These are phyloP conservation scores for Abrus pulchellus DNA, from an alignment of 306 rosid species.

Conservation along the genomic window DNA sequence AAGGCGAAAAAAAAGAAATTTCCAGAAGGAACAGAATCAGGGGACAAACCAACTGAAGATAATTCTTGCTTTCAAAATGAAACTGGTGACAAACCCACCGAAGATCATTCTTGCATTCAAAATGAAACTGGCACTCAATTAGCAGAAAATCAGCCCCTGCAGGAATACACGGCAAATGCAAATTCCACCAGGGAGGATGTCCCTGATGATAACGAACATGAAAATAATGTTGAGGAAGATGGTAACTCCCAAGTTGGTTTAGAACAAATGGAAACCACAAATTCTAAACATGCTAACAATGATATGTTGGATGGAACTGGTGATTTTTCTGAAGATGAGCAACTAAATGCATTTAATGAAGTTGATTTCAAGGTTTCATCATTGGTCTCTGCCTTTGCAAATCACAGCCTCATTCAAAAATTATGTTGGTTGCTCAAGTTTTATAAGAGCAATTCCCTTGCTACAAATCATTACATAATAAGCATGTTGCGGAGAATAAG, in stretches of 20 bases:
- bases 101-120: conserved; percentile 56
- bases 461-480: conserved; percentile 83
- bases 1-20: conserved; percentile 65
- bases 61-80: conserved; percentile 56
- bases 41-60: conserved; percentile 55
- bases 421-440: conserved; percentile 96
- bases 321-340: conserved; percentile 82
- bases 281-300: conserved; percentile 55
- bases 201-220: conserved; percentile 49
- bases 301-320: conserved; percentile 57
- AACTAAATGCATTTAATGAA: conserved; percentile 66
- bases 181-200: conserved; percentile 49
- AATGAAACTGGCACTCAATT: conserved; percentile 59
- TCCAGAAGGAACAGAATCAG: conserved; percentile 54
- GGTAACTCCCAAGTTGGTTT: conserved; percentile 43
- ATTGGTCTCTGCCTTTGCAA: conserved; percentile 78
- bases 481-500: conserved; percentile 75
- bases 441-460: conserved; percentile 82
- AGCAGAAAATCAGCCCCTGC: conserved; percentile 49
- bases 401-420: conserved; percentile 79
- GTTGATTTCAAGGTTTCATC: conserved; percentile 89
- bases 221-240: conserved; percentile 46
- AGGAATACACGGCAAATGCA: conserved; percentile 47
- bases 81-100: conserved; percentile 49
- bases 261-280: conserved; percentile 50